Evolutionary conservation across 2,329 filamentous ascomycete genomes (phyloP).

Genomic region (Aureobasidium melanogenum): DNA sequence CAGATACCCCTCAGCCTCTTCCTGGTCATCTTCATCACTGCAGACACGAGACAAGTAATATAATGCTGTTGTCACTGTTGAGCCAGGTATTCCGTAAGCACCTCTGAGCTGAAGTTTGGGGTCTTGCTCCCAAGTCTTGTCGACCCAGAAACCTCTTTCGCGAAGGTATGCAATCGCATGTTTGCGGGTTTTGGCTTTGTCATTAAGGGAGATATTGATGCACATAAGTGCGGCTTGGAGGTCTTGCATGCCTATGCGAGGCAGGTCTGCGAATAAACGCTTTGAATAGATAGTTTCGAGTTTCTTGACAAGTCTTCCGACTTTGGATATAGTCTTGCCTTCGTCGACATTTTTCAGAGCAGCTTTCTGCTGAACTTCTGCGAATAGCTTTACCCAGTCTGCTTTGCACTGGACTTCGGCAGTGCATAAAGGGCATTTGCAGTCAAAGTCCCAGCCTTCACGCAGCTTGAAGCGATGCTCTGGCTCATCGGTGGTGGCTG

Average conservation of each 20-base stretch:
- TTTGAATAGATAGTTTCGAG: neutral
- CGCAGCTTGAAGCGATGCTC: neutral
- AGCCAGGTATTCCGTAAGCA: too few species aligned
- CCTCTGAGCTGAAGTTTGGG: too few species aligned
- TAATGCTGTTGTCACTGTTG: too few species aligned
- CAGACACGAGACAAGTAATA: too few species aligned
- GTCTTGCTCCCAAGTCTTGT: too few species aligned
- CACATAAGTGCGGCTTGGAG: neutral
- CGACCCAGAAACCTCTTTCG: neutral
- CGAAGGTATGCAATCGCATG: neutral
- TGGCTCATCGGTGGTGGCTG: neutral
- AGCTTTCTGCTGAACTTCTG: too few species aligned
- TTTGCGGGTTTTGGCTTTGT: neutral
- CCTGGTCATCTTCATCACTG: too few species aligned
- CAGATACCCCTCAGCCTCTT: too few species aligned
- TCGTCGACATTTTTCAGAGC: neutral
- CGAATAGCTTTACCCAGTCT: neutral
- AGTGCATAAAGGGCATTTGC: neutral
- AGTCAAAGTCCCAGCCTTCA: neutral
- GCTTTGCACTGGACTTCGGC: neutral
- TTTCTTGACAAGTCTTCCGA: neutral
- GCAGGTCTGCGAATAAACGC: neutral
- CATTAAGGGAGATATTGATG: neutral
- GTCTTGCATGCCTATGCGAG: neutral
- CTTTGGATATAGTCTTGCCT: neutral